Evolutionary conservation across 108 stramenopile genomes (phyloP).

Genomic region (Cafeteria roenbergensis): DNA sequence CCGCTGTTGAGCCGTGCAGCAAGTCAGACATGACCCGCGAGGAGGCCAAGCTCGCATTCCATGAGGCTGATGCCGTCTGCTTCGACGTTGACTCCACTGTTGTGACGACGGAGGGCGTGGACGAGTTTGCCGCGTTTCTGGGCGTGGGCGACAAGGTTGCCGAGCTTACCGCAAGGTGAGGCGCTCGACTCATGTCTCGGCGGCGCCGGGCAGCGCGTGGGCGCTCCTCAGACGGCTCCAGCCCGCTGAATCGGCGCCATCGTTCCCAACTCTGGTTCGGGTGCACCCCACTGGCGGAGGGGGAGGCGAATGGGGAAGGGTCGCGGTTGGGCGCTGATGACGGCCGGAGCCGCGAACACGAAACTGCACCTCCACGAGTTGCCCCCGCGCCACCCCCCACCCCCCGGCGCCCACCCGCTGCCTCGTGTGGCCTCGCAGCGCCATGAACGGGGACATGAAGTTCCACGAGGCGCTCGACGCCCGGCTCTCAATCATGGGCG

Average conservation of each 20-base stretch:
- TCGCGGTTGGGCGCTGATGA: no score
- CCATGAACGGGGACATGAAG: slow-evolving; percentile 85
- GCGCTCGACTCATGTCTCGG: no score
- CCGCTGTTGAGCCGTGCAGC: no score
- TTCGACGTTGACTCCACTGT: slow-evolving; percentile 96
- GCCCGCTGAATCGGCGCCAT: background rate
- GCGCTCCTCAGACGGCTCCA: background rate
- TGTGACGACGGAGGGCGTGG: slow-evolving; percentile 86
- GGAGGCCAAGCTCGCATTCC: no score
- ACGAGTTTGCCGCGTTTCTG: slow-evolving; percentile 82
- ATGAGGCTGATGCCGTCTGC: slow-evolving; percentile 74
- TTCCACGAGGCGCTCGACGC: slow-evolving; percentile 85
- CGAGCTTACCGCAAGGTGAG: slow-evolving; percentile 59
- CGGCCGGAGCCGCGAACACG: no score
- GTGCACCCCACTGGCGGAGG: no score
- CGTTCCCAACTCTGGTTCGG: background rate
- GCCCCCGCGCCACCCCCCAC: no score
- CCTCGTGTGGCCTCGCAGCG: slow-evolving; percentile 34
- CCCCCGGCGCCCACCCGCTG: no score
- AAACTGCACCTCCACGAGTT: no score
- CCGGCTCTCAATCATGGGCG: slow-evolving; percentile 70
- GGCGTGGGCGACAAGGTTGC: slow-evolving; percentile 78
- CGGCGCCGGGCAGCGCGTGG: background rate
- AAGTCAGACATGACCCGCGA: no score
- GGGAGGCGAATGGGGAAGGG: no score